Evolutionary conservation across 495 filamentous ascomycete genomes (phyloP), one percentile per base, ranked within the genome.

Genomic region (Xylaria flabelliformis): DNA sequence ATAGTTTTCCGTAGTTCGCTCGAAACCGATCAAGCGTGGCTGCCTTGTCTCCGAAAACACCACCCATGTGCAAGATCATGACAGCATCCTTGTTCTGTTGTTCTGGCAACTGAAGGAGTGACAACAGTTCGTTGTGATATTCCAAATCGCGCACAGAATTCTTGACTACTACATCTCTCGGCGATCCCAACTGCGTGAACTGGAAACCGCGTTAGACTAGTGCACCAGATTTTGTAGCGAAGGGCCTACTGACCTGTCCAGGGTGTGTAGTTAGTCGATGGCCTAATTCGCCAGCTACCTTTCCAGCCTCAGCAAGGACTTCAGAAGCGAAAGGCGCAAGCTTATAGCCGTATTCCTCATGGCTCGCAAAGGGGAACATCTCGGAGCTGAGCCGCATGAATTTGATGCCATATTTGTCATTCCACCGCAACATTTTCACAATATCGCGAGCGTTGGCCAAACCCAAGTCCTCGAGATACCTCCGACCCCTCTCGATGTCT

Each of bases 291-390:
- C 90, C 93, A 29, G 94, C 89, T 0, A 95, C 88, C 75, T 83
- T 91, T 0, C 96, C 96, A 8, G 88, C 93, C 66, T 96, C 90
- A 4, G 85, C 90, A 4, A 98, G 85, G 1, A 89, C 90, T 61
- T 94, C 90, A 0, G 90, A 88, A 0, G 97, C 96, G 79, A 99
- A 98, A 0, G 92, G 92, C 0, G 91, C 91, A 13, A 98, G 85
- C 73, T 90, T 92, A 77, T 98, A 99, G 0, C 94, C 96, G 73
- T 97, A 94, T 69, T 92, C 91, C 34, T 86, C 85, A 74, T 98
- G 94, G 63, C 92, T 95, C 0, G 96, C 94, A 78, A 98, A 98
- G 0, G 95, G 96, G 72, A 98, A 98, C 93, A 97, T 97, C 77
- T 97, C 96, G 74, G 92, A 96, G 74, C 92, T 95, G 24, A 98